These are phyloP conservation scores for Pichia sp. DNA, from an alignment of 1,139 yeast genomes.

Conservation along the genomic window DNA sequence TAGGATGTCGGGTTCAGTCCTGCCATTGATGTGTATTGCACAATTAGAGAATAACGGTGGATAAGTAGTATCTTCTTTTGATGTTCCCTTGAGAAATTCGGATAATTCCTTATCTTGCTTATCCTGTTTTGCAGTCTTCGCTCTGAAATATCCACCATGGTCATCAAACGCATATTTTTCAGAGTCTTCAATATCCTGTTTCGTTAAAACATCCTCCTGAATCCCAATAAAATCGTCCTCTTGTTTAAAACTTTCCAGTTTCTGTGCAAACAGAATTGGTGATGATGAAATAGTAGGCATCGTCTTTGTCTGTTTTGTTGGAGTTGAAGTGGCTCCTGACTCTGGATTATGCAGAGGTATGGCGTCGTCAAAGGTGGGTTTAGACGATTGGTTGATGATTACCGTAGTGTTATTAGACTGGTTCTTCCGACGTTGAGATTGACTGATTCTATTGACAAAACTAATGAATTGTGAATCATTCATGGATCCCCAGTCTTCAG, in stretches of 20 bases:
- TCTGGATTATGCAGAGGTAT: not conserved
- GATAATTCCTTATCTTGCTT: constrained; percentile 56
- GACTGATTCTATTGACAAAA: constrained; percentile 35
- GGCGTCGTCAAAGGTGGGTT: not conserved
- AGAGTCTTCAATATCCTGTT: constrained; percentile 23
- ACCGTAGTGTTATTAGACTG: too few relatives aligned
- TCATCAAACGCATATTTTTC: constrained; percentile 64
- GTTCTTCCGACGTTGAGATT: not conserved
- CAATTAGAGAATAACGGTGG: constrained; percentile 60
- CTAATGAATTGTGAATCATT: constrained; percentile 42
- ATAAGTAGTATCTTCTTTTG: constrained; percentile 23
- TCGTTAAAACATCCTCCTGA: constrained; percentile 1
- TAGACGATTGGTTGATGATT: too few relatives aligned
- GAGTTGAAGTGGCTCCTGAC: not conserved
- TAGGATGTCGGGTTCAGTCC: constrained; percentile 73
- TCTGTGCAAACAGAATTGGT: constrained; percentile 14
- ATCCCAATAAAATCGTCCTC: not conserved
- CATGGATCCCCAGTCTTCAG: constrained; percentile 35
- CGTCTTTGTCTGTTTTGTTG: not conserved
- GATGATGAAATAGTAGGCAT: constrained; percentile 9
- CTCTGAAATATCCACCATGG: constrained; percentile 63
- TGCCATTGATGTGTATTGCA: constrained; percentile 77
- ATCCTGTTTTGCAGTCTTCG: constrained; percentile 68
- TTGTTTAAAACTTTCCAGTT: not conserved
- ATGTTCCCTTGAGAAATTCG: constrained; percentile 43